Percentiles rank a stretch among this genome's conserved stretches.
Evolutionary conservation across 2,329 filamentous ascomycete genomes (phyloP).

Genomic region (Trichoderma sp.): DNA sequence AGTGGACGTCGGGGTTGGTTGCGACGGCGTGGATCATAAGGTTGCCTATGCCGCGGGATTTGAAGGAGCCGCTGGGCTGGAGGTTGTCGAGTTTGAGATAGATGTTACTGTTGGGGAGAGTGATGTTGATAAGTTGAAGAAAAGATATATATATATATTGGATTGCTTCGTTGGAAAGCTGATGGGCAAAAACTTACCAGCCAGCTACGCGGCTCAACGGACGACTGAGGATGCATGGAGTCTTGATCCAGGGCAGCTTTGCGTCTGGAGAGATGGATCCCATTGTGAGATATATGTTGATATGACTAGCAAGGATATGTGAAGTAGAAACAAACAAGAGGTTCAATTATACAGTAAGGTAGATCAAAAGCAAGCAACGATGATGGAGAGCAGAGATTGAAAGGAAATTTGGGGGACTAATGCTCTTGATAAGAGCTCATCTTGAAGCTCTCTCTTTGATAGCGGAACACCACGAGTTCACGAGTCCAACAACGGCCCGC

Average conservation of each 20-base stretch:
- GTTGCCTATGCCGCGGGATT: conserved; percentile 74
- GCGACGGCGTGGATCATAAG: conserved; percentile 52
- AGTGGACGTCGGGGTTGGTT: conserved; percentile 51
- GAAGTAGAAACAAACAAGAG: background rate
- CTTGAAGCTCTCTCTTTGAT: background rate
- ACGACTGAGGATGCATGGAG: conserved; percentile 66
- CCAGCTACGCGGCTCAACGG: conserved; percentile 67
- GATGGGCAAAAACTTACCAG: conserved; percentile 52
- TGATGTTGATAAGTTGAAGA: background rate
- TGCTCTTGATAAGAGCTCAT: conserved; percentile 5
- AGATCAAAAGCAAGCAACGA: background rate
- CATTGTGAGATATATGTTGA: conserved; percentile 32
- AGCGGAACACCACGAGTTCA: background rate
- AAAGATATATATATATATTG: no score
- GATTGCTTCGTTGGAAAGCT: background rate
- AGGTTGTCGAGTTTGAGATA: conserved; percentile 84
- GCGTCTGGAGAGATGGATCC: conserved; percentile 40
- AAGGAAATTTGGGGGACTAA: conserved; percentile 11
- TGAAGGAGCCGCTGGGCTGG: conserved; percentile 84
- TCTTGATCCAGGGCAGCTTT: conserved; percentile 64
- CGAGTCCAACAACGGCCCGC: background rate
- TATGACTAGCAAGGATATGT: background rate
- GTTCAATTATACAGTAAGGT: background rate
- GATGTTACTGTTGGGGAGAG: conserved; percentile 55
- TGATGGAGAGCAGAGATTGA: background rate